Evolutionary conservation across 768 basidiomycete species (phyloP), one percentile per base, ranked within the genome.

Genomic region (Serendipita sp.): DNA sequence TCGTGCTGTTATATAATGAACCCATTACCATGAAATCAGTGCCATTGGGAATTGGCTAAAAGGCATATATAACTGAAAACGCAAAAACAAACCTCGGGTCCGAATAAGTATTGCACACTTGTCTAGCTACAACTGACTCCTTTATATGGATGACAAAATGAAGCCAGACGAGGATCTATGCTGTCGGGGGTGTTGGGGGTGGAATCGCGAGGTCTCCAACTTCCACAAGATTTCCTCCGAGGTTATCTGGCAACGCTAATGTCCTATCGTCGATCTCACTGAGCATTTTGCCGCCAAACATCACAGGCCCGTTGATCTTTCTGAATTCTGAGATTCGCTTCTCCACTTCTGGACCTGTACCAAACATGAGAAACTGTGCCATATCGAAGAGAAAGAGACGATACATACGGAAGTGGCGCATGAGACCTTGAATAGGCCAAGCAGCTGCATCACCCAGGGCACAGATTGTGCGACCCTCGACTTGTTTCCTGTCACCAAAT

Each of bases 351-450:
- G 94, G 95, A 22, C 76, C 75, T 75, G 65, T 28, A 20, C 53
- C 16, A 2, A 53, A 38, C 38, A 38, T 38, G 7, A 63, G 41
- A 34, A 42, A 13, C n/a, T 38, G 1, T 38, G 1, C 1, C 1
- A 42, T 17, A 63, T 11, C 38, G 14, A 5, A 38, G 14, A 38
- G 7, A 38, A 14, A 38, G 14, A 38, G 60, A 51, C 43, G 42
- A 41, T n/a, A 28, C 31, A 28, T 58, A 66, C 93, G 84, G 86
- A 96, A 98, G 74, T 96, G 90, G 64, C 90, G 85, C 88, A 98
- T 92, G 64, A 97, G 82, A 60, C 93, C 95, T 72, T 97, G 95
- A 65, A 98, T 94, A 4, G 94, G 95, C 95, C 95, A 97, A 3
- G 95, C 95, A 17, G 95, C 94, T 9, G 95, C 95, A 65, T 98